Percentiles rank a stretch among this genome's conserved stretches.
These are phyloP conservation scores for Tympanopsis confertula DNA, from an alignment of 2,329 filamentous ascomycete species.

Conservation along the genomic window DNA sequence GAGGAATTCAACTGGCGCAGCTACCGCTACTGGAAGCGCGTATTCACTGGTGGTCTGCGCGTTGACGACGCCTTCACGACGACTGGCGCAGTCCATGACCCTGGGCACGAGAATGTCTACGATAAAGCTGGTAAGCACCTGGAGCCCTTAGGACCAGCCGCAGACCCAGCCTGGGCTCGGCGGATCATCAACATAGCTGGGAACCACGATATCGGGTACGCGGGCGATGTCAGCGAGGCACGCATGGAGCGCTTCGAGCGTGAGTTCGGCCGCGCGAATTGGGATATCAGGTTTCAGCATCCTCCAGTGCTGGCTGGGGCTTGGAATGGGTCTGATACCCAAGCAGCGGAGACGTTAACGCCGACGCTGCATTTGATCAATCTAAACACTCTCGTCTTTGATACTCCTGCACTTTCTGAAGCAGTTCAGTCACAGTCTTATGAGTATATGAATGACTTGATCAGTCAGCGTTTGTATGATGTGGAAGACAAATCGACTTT, in stretches of 20 bases:
- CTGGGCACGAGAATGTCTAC: constrained; percentile 4
- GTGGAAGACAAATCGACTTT: constrained; percentile 14
- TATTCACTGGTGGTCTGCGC: constrained; percentile 30
- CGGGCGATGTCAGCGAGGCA: constrained; percentile 45
- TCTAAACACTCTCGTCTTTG: constrained; percentile 53
- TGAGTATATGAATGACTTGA: constrained; percentile 6
- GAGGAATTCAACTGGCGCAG: constrained; percentile 46
- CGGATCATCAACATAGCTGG: constrained; percentile 52
- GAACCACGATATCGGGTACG: constrained; percentile 62
- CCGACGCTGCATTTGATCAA: constrained; percentile 43
- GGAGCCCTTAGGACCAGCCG: constrained; percentile 5
- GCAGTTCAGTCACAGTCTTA: constrained; percentile 39
- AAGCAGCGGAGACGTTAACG: constrained; percentile 3
- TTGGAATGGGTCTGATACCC: too few relatives aligned
- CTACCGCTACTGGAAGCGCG: constrained; percentile 42
- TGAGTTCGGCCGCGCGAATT: constrained; percentile 50
- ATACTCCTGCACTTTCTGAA: constrained; percentile 45
- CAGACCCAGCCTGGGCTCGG: constrained; percentile 31
- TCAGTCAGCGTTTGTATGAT: background rate
- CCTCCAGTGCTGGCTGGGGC: constrained; percentile 9
- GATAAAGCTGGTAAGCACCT: constrained; percentile 7
- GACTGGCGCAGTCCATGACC: background rate
- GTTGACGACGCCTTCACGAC: constrained; percentile 22
- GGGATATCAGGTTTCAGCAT: constrained; percentile 39
- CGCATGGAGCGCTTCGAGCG: constrained; percentile 50